Evolutionary conservation across 1,284 basidiomycete species (phyloP), one percentile per base, ranked within the genome.

Genomic region (Porodaedalea pini): DNA sequence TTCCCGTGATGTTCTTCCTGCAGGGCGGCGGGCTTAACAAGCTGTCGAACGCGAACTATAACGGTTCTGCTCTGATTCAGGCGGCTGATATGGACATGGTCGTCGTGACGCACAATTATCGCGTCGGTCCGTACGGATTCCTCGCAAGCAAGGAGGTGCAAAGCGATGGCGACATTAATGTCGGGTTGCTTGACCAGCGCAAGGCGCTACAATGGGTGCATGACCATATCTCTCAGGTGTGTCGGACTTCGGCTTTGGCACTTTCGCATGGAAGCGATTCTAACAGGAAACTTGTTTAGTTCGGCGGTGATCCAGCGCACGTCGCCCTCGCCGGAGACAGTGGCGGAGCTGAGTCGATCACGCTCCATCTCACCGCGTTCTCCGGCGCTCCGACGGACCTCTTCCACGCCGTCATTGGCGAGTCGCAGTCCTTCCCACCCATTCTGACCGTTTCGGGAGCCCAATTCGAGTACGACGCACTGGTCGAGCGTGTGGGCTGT

Each of bases 271-370:
- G n/a, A n/a, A n/a, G n/a, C 1, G 27, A 27, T 10, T 37, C 37
- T 37, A 47, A 31, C 19, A 11, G n/a, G 10, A 15, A 11, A 10
- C 15, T 31, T 21, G 1, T 59, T 64, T 29, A 74, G 13, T 90
- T 90, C 62, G 87, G 85, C 4, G 86, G 88, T 2, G 74, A 88
- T 64, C 75, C 78, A 5, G 56, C 50, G 2, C 70, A 72, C 48
- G 79, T 83, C 4, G 84, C 82, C 0, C 82, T 85, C 64, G 81
- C 82, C 59, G 85, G 85, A 1, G 73, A 87, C 63, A 83, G 81
- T 58, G 85, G 83, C 0, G 85, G 84, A 7, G 80, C 75, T 0
- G 70, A 76, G 36, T 81, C 78, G 1, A 73, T 85, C 8, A 77
- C 80, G 61, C 68, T 85, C 13, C 82, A 83, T 63, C 71, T 85